Percentiles rank a stretch among this genome's conserved stretches.
These are phyloP conservation scores for Fusarium proliferatum DNA, from an alignment of 2,329 filamentous ascomycete species.

Conservation along the genomic window DNA sequence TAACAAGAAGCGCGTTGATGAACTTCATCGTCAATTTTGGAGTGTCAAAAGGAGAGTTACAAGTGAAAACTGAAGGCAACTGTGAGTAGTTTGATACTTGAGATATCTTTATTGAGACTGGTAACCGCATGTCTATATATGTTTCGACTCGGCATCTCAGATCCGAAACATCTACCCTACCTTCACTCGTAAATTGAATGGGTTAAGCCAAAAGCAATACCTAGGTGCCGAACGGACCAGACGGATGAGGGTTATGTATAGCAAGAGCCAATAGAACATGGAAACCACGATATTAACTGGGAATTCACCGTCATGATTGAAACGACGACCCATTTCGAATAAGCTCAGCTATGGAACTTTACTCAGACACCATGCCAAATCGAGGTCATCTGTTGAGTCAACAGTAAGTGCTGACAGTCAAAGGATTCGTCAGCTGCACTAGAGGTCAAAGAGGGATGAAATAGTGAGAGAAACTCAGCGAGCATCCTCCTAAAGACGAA, in stretches of 20 bases:
- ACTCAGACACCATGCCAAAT: not conserved
- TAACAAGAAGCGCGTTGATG: not conserved
- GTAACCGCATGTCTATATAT: not conserved
- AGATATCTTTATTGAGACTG: not conserved
- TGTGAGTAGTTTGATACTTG: not conserved
- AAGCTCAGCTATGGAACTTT: not conserved
- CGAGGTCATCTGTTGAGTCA: not conserved
- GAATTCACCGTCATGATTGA: not conserved
- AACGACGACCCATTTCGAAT: not conserved
- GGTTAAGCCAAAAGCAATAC: not conserved
- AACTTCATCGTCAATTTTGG: not conserved
- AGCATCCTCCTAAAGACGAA: not conserved
- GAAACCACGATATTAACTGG: not conserved
- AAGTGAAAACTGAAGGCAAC: fast-evolving
- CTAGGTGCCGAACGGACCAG: not conserved
- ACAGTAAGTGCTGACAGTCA: not conserved
- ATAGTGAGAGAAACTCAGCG: not conserved
- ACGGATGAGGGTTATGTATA: not conserved
- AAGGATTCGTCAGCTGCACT: not conserved
- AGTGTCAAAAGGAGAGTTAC: fast-evolving
- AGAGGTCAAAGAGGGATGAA: not conserved
- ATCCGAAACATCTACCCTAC: not conserved
- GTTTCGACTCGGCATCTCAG: not conserved
- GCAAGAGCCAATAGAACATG: not conserved
- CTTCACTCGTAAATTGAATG: not conserved